Base-by-base conservation (phyloP, 2,329 filamentous ascomycete species). In the Beauveria rudraprayagi region DNA sequence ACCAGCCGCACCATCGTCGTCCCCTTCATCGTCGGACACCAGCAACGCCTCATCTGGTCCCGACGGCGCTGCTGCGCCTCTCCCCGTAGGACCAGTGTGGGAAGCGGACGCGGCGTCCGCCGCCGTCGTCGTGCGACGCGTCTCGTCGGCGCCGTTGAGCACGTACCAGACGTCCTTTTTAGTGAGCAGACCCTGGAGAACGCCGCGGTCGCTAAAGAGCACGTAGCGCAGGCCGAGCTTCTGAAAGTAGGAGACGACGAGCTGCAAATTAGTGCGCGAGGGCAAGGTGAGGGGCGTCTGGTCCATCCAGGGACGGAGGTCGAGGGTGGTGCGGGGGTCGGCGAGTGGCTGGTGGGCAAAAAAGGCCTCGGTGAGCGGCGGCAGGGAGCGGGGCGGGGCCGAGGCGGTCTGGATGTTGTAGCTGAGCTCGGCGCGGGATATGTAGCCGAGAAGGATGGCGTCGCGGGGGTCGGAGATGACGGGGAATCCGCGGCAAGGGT, bases 151-250 rank as follows among this genome's bases (percentile, higher is more conserved):
- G 47, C 88, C 90, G 70, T 96, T 91, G 51, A 97, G 79, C 44
- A 97, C 86, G 72, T 91, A 92, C 90, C 92, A 97, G 40, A 96
- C 87, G 75, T 99, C 94, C 78, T 99, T 99, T 79, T 97, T 97
- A 22, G 94, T 99, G 66, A 97, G 77, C 53, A 99, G 74, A 0
- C 94, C 94, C 72, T 91, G 87, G 44, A 99, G 76, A 55, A 84
- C 83, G 22, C 94, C 94, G 54, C 87, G 83, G 66, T 97, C 90
- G 44, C 85, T 86, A 71, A 97, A 95, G 3, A 97, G 77, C 5
- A 99, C 85, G 75, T 97, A 97, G 56, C 93, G 84, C 64, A 99
- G 76, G 22, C 94, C 94, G 9, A 99, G 83, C 71, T 93, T 93
- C 77, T 96, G 92, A 75, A 99, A 97, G 82, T 99, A 95, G 61